These are phyloP conservation scores for Trichoderma atrobrunneum DNA, from an alignment of 2,329 filamentous ascomycete genomes.

Conservation along the genomic window DNA sequence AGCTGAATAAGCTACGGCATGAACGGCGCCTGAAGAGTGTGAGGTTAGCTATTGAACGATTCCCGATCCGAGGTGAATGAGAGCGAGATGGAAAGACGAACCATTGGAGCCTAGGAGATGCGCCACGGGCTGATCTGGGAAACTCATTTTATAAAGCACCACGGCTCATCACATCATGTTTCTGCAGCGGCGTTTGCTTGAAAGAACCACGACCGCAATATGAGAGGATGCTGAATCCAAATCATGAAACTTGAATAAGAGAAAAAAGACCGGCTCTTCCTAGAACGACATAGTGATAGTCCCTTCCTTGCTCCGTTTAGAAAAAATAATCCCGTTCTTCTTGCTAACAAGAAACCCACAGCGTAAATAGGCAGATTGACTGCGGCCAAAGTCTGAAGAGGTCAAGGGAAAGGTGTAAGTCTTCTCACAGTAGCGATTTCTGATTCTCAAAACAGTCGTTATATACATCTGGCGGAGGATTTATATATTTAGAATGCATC, in stretches of 20 bases:
- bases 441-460: neutral
- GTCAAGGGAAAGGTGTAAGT: neutral
- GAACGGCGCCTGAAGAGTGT: constrained; percentile 59
- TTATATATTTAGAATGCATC: neutral
- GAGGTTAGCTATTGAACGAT: neutral
- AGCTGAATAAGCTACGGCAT: constrained; percentile 70
- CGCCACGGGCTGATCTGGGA: constrained; percentile 49
- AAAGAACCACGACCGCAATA: neutral
- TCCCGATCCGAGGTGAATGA: neutral
- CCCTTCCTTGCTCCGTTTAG: neutral
- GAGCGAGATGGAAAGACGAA: constrained; percentile 31
- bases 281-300: neutral
- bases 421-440: neutral
- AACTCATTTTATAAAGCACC: constrained; percentile 37
- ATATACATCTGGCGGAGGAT: neutral
- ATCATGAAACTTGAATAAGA: neutral
- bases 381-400: neutral
- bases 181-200: neutral
- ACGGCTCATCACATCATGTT: constrained; percentile 28
- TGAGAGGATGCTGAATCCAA: neutral
- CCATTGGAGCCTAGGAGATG: constrained; percentile 59
- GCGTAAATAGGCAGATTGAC: neutral
- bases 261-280: neutral
- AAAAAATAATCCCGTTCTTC: too few species aligned
- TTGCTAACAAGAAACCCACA: neutral